Conservation (phyloP, 2,329 filamentous ascomycete genomes). For the Scleromitrula shiraiana region DNA sequence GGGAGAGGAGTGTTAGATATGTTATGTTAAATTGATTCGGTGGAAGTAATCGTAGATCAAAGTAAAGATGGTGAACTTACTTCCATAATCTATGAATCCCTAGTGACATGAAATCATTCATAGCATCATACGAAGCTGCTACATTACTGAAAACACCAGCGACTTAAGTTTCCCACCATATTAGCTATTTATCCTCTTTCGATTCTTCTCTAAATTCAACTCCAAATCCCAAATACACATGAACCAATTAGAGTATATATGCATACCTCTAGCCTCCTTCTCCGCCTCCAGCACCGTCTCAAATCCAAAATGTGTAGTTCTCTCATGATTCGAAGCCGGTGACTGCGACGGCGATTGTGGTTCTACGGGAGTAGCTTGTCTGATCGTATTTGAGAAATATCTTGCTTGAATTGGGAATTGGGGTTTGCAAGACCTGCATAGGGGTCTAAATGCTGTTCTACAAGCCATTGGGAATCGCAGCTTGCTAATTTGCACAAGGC, state of each 20-base stretch:
- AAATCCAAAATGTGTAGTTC: conserved; percentile 31
- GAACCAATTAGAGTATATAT: not conserved
- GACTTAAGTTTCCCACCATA: conserved; percentile 18
- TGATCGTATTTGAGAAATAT: conserved; percentile 14
- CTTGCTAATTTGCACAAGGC: not conserved
- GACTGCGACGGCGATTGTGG: conserved; percentile 4
- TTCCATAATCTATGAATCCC: conserved; percentile 96
- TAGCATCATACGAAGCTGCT: conserved; percentile 80
- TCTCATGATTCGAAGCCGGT: conserved; percentile 21
- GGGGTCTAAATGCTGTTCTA: conserved; percentile 17
- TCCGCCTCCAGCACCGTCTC: conserved; percentile 30
- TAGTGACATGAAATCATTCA: conserved; percentile 99
- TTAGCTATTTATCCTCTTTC: too few relatives aligned
- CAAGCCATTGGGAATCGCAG: conserved; percentile 19
- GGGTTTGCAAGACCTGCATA: conserved; percentile 15
- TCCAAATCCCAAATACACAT: too few relatives aligned
- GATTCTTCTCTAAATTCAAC: too few relatives aligned
- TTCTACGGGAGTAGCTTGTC: conserved; percentile 6
- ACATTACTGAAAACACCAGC: conserved; percentile 89
- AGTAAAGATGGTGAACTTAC: conserved; percentile 32
- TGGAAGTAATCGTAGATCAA: not conserved
- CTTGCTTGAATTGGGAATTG: conserved; percentile 13
- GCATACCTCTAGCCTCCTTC: conserved; percentile 30
- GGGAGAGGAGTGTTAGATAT: not conserved
- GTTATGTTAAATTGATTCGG: not conserved